Evolutionary conservation across 129 eudicot species (phyloP).

Genomic region (Lactuca saligna): DNA sequence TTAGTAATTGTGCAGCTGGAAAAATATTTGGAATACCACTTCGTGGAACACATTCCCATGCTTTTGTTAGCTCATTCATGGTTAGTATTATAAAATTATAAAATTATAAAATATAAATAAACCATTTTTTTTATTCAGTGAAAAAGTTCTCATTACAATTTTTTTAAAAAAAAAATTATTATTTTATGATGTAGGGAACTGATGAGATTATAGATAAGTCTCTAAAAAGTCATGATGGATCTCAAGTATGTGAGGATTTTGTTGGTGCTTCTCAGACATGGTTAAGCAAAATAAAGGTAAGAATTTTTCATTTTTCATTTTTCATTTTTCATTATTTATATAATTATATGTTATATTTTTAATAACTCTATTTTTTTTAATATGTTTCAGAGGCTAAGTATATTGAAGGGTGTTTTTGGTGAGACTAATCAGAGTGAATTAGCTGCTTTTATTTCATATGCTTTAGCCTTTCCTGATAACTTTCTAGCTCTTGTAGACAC

Average conservation of each 20-base stretch:
- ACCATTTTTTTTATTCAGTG: slow-evolving; percentile 5
- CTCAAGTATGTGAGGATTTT: slow-evolving; percentile 76
- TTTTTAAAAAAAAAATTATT: neutral
- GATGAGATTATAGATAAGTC: slow-evolving; percentile 88
- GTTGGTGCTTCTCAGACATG: slow-evolving; percentile 71
- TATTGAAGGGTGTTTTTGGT: slow-evolving; percentile 60
- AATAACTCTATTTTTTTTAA: neutral
- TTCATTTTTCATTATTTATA: neutral
- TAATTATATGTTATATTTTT: neutral
- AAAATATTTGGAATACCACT: slow-evolving; percentile 95
- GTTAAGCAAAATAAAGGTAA: slow-evolving; percentile 85
- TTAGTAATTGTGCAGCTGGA: slow-evolving; percentile 98
- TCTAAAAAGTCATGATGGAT: slow-evolving; percentile 69
- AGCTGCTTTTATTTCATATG: slow-evolving; percentile 91
- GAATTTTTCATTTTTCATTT: too few species aligned
- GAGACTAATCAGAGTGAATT: slow-evolving; percentile 95
- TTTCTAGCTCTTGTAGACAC: slow-evolving; percentile 98
- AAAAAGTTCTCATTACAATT: neutral
- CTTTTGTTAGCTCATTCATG: slow-evolving; percentile 91
- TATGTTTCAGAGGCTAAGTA: slow-evolving; percentile 57
- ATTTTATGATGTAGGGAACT: slow-evolving; percentile 52
- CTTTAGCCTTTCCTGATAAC: slow-evolving; percentile 84
- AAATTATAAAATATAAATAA: neutral
- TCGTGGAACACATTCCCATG: slow-evolving; percentile 99
- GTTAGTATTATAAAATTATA: slow-evolving; percentile 32